Evolutionary conservation across 495 filamentous ascomycete species (phyloP), one percentile per base, ranked within the genome.

Genomic region (Xylaria venustula): DNA sequence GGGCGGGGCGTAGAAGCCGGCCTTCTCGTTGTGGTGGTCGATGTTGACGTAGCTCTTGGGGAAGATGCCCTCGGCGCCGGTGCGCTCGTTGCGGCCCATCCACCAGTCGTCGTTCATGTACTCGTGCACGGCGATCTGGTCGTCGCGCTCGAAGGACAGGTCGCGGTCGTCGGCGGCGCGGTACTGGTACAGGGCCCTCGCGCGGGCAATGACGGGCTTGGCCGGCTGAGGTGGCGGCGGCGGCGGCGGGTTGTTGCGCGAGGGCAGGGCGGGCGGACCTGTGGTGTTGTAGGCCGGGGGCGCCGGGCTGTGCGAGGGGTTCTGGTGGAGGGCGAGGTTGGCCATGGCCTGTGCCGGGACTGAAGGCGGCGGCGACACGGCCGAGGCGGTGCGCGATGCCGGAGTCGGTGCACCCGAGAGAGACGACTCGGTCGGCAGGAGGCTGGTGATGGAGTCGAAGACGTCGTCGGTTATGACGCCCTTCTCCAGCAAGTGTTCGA

Each of bases 71-170:
- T 93, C 89, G 63, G 83, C 72, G 32, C 87, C 89, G 15, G 90
- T 96, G 12, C 90, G 86, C 64, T 85, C 76, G 71, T 94, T 92
- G 25, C 84, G 85, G 54, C 94, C 94, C 77, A 90, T 87, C 92
- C 92, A 96, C 95, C 94, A 98, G 68, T 98, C 94, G 19, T 85
- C 86, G 66, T 97, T 98, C 86, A 95, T 91, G 75, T 97, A 91
- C 71, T 96, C 90, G 48, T 84, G 79, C 25, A 98, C 88, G 49
- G 85, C 81, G 64, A 98, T 79, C 22, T 82, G 80, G 74, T 96
- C 92, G 67, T 91, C 85, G 26, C 85, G 85, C 58, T 86, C 79
- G 64, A 98, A 82, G 1, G 82, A 82, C 54, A 93, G 79, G 72
- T 98, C 94, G 37, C 90, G 90, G 6, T 86, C 76, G 62, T 97